Evolutionary conservation across 306 rosid species (phyloP), one percentile per base, ranked within the genome.

Genomic region (Vigna nakashimae): DNA sequence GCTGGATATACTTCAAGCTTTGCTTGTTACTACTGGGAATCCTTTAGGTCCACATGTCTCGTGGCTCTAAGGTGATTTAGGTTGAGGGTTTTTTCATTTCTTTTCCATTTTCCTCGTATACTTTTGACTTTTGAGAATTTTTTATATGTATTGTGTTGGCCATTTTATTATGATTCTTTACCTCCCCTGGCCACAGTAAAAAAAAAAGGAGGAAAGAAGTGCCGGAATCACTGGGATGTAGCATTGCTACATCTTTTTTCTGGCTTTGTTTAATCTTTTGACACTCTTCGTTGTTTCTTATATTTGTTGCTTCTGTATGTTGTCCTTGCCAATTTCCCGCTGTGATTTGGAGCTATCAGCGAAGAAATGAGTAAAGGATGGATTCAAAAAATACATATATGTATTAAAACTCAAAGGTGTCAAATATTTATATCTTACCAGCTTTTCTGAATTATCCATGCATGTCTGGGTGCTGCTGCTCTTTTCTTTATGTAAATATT

Each of bases 21-120:
- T 55, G 17, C 55, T 20, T 57, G 59, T 65, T 65, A 75, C 49
- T 17, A 40, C 38, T 69, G 78, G 14, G 52, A 80, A 79, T 74
- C 77, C 76, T 79, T 79, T 83, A 69, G 78, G 42, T 83, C 51
- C 83, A 43, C 64, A 11, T 60, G 22, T 52, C 36, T 60, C 3
- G 71, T 79, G 86, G 82, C 75, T 65, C 82, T 82, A 38, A 65
- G 76, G 79, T 65, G 86, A 82, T 82, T 71, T 57, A 77, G 79
- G 24, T 74, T 48, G 24, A 45, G n/a, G 7, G 22, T 57, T 51
- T 70, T 55, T 20, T 8, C 32, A 15, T 24, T 72, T 77, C 15
- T 71, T 56, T 82, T 14, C 38, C 24, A 45, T 18, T 43, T 6
- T n/a, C 55, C 30, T 42, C 26, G 30, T 63, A 42, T 80, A 55